Evolutionary conservation across 371 early-diverging fungal species (phyloP).

Genomic region (Haplosporangium sp.): DNA sequence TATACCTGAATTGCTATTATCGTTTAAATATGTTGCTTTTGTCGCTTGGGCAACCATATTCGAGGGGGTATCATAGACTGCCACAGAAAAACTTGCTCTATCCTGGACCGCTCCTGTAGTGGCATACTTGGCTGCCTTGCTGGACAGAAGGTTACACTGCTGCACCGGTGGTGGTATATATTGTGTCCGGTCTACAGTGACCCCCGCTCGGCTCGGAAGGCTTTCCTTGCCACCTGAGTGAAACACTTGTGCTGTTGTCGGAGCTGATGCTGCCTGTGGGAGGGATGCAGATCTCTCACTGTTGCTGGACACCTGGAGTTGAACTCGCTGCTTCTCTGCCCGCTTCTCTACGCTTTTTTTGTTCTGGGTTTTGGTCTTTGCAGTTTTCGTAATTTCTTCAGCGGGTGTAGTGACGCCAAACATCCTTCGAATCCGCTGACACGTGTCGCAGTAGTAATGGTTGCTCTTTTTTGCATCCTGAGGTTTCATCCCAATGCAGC

Average conservation of each 20-base stretch:
- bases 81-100: neutral
- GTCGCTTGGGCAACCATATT: neutral
- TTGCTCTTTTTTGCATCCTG: conserved; percentile 58
- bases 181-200: too few species aligned
- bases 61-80: conserved; percentile 3
- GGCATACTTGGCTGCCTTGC: neutral
- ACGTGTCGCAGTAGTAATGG: conserved; percentile 64
- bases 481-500: conserved; percentile 56
- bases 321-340: conserved; percentile 1
- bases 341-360: conserved; percentile 28
- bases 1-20: conserved; percentile 7
- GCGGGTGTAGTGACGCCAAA: conserved; percentile 22
- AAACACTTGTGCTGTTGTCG: too few species aligned
- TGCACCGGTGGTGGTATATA: too few species aligned
- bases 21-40: neutral
- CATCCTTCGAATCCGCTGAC: conserved; percentile 46
- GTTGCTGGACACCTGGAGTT: neutral
- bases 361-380: conserved; percentile 17
- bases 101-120: neutral
- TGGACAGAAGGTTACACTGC: neutral
- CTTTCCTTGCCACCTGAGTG: too few species aligned
- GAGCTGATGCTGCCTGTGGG: neutral
- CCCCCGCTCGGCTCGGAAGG: too few species aligned
- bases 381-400: conserved; percentile 3
- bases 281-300: neutral